phyloP scores from a whole-genome alignment of 1,139 yeast genomes.

The Candida buenavistaensis region DNA sequence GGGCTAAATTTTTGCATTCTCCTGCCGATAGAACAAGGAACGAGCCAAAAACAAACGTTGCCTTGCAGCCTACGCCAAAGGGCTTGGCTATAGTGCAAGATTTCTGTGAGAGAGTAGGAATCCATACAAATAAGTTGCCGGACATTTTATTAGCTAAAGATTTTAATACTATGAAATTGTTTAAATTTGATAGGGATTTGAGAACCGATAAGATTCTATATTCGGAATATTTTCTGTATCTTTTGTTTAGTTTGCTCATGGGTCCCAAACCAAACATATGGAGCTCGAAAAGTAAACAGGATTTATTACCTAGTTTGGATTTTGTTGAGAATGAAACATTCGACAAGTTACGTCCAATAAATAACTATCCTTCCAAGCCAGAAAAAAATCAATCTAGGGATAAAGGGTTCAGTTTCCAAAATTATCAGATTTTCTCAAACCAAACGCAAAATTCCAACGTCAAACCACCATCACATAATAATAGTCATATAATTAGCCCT shows the following conservation, averaged over 20 bases:
- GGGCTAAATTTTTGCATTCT: conserved; percentile 69
- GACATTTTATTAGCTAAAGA: conserved; percentile 46
- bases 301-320: conserved; percentile 12
- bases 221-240: conserved; percentile 63
- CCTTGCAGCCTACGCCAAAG: conserved; percentile 87
- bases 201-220: conserved; percentile 61
- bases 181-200: conserved; percentile 66
- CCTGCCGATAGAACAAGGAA: conserved; percentile 71
- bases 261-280: conserved; percentile 73
- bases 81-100: conserved; percentile 72
- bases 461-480: background rate
- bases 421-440: conserved; percentile 2
- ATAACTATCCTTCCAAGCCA: background rate
- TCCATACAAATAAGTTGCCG: conserved; percentile 40
- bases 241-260: conserved; percentile 63
- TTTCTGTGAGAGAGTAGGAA: conserved; percentile 60
- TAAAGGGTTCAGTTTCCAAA: conserved; percentile 8
- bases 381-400: background rate
- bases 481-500: conserved; percentile 47
- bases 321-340: background rate
- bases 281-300: conserved; percentile 49
- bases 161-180: conserved; percentile 72
- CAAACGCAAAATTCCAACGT: conserved; percentile 10
- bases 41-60: conserved; percentile 39
- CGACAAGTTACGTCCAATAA: background rate